phyloP scores from a whole-genome alignment of 2,329 filamentous ascomycete genomes.

The Penicillium sp. region DNA sequence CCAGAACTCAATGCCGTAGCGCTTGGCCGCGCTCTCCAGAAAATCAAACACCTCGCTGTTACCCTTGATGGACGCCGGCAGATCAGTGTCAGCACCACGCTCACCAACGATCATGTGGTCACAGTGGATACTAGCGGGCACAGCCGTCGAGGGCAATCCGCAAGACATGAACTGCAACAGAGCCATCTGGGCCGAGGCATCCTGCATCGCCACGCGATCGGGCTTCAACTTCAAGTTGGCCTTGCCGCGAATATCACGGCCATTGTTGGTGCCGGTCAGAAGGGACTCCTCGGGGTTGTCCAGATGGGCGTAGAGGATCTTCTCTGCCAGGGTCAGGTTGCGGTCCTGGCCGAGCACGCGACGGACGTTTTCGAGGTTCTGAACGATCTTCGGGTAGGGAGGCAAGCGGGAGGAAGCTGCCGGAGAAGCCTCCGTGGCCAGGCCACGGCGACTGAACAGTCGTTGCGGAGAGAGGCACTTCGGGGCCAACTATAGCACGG shows the following conservation, averaged over 20 bases:
- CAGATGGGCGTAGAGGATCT: conserved; percentile 94
- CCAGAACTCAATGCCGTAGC: conserved; percentile 93
- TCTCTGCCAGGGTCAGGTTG: conserved; percentile 80
- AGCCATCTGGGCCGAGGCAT: conserved; percentile 97
- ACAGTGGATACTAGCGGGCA: conserved; percentile 95
- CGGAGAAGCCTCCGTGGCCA: conserved; percentile 33
- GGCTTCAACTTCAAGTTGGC: conserved; percentile 95
- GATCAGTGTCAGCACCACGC: conserved; percentile 75
- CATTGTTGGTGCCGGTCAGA: conserved; percentile 71
- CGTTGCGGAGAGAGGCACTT: conserved; percentile 29
- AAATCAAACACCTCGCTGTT: conserved; percentile 99
- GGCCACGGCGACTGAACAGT: conserved; percentile 25
- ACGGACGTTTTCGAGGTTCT: conserved; percentile 65
- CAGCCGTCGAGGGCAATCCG: conserved; percentile 75
- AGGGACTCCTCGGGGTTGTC: conserved; percentile 83
- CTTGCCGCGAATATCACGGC: conserved; percentile 69
- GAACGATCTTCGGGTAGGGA: conserved; percentile 73
- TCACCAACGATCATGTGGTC: conserved; percentile 98
- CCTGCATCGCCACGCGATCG: conserved; percentile 96
- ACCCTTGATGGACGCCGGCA: conserved; percentile 73
- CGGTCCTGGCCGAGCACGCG: conserved; percentile 58
- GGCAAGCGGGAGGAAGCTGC: conserved; percentile 58
- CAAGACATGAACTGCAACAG: conserved; percentile 98
- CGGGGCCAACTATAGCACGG: conserved; percentile 29
- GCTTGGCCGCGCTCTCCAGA: conserved; percentile 79